Base-by-base conservation (phyloP, 78 protist genomes). In the Dictyostelium citrinum region DNA sequence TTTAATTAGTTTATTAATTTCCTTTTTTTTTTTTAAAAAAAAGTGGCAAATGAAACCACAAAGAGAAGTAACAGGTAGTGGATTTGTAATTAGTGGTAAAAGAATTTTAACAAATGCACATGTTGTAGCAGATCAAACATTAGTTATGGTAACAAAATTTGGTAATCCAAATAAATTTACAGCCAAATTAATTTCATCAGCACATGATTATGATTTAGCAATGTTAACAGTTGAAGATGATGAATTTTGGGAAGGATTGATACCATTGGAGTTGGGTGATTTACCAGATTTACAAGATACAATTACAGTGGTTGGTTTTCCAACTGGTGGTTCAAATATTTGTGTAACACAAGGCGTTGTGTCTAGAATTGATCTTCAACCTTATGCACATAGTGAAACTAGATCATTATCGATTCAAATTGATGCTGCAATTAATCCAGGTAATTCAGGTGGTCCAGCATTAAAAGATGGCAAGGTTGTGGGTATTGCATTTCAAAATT, bases 351-450 rank as follows among this genome's bases (percentile, higher is more conserved):
- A 51, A 14, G 98, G 98, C 33, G 97, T 95, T 27, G 98, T 96
- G 0, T 84, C 95, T 6, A 78, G 98, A 43, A 85, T 96, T 41
- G 98, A 96, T 61, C 46, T 88, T 14, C 96, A 92, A 74, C 81
- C 85, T 7, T 90, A 93, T 49, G 97, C 85, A 31, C 96, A 76
- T 17, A 39, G 74, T 12, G 91, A 74, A 39, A 77, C 83, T n/a
- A 35, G 58, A 20, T 41, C 80, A 22, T 49, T 96, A 20, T 70
- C 95, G 31, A 70, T 96, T 64, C 98, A 96, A 83, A 91, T 96
- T 55, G 98, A 96, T 45, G 98, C 98, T 1, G 98, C 98, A 11
- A 96, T 96, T 91, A 96, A 96, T 70, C 95, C 97, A 12, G 98
- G 98, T 74, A 96, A 96, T 77, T 82, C 94, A 3, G 98, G 98